phyloP scores from a whole-genome alignment of 75 land plant genomes.

The Azolla pinnata region DNA sequence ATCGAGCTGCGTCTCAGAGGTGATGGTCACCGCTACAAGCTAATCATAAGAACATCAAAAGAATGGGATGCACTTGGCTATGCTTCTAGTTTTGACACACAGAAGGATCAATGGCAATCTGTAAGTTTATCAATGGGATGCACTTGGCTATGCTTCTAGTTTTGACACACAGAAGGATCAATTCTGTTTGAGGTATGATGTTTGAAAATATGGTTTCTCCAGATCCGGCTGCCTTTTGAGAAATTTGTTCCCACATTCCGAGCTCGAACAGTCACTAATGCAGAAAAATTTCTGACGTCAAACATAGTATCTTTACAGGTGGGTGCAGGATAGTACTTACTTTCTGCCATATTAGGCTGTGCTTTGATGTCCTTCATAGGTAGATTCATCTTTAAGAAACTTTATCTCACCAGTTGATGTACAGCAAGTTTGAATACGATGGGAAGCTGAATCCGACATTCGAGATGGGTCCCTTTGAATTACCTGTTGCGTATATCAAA shows the following conservation, averaged over 20 bases:
- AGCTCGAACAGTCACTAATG: conserved; percentile 69
- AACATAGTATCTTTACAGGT: conserved; percentile 73
- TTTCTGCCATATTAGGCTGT: too few species aligned
- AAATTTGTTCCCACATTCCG: conserved; percentile 84
- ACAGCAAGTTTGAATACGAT: conserved; percentile 98
- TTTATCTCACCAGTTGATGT: conserved; percentile 69
- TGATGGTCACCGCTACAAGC: conserved; percentile 84
- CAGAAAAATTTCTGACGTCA: conserved; percentile 69
- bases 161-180: conserved; percentile 75
- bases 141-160: conserved; percentile 76
- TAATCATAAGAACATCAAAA: conserved; percentile 68
- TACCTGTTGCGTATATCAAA: conserved; percentile 68
- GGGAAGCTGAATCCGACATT: conserved; percentile 93
- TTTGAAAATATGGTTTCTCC: too few species aligned
- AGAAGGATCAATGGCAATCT: conserved; percentile 71
- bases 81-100: conserved; percentile 81
- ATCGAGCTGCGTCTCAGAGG: conserved; percentile 77
- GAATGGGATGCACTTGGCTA: conserved; percentile 99
- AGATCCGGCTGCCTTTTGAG: conserved; percentile 74
- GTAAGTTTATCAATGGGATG: conserved; percentile 74
- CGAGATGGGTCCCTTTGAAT: conserved; percentile 73
- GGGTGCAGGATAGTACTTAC: too few species aligned
- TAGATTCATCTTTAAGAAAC: too few species aligned
- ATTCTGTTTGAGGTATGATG: conserved; percentile 5
- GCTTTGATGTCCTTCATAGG: too few species aligned